A percentile compares a stretch with the other conserved stretches of the same genome.
Conservation (phyloP, 75 land plant genomes). For the Isoetes taiwanensis region DNA sequence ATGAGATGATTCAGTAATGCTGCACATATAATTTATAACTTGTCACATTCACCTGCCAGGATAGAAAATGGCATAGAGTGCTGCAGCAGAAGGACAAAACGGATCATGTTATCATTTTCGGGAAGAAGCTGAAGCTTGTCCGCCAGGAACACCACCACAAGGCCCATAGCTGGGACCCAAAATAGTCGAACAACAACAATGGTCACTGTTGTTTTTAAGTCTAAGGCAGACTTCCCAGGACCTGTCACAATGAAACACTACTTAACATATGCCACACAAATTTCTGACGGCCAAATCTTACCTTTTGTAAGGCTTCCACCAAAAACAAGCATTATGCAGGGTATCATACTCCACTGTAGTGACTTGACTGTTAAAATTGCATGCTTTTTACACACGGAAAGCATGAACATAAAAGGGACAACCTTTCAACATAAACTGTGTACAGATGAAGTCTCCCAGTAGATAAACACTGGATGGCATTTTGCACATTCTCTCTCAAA, state of each 20-base stretch:
- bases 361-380: no score
- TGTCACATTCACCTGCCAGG: slow-evolving; percentile 6
- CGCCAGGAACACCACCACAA: not conserved
- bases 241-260: no score
- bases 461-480: slow-evolving; percentile 52
- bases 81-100: slow-evolving; percentile 1
- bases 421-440: slow-evolving; percentile 53
- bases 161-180: not conserved
- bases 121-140: not conserved
- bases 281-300: no score
- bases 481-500: slow-evolving; percentile 35
- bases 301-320: no score
- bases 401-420: no score
- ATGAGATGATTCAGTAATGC: no score
- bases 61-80: slow-evolving; percentile 1
- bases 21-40: no score
- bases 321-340: no score
- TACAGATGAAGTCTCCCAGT: slow-evolving; percentile 44
- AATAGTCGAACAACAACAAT: not conserved
- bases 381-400: no score
- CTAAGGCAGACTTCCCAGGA: not conserved
- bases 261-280: no score
- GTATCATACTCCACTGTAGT: no score
- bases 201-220: not conserved
- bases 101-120: not conserved